A percentile compares a stretch with the other conserved stretches of the same genome.
Conservation (phyloP, 257 asterid species). For the Leptodermis oblonga region DNA sequence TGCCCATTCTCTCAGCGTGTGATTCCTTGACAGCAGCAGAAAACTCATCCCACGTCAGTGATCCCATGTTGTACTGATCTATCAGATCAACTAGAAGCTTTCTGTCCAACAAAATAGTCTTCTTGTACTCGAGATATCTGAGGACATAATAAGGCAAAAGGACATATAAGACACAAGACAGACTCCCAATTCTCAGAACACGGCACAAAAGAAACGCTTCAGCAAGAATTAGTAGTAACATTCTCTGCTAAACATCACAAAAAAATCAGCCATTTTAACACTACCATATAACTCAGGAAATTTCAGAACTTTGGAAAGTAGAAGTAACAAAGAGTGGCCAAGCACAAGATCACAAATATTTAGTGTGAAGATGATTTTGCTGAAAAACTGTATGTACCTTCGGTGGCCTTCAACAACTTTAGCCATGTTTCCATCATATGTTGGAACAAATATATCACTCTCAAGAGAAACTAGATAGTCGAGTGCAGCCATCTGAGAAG, state of each 20-base stretch:
- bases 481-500: conserved; percentile 98
- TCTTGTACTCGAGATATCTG: conserved; percentile 90
- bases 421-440: conserved; percentile 99
- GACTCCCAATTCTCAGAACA: neutral
- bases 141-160: conserved; percentile 14
- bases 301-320: neutral
- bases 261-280: neutral
- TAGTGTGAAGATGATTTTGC: neutral
- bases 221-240: neutral
- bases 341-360: neutral
- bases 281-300: neutral
- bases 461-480: conserved; percentile 98
- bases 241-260: neutral
- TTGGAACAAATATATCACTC: conserved; percentile 92
- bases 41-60: conserved; percentile 82
- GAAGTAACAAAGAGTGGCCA: neutral
- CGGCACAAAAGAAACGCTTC: too few relatives aligned
- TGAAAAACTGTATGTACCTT: conserved; percentile 48
- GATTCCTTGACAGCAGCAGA: conserved; percentile 67
- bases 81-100: conserved; percentile 61
- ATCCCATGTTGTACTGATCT: conserved; percentile 59
- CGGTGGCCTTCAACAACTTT: conserved; percentile 99
- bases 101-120: conserved; percentile 75
- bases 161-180: neutral
- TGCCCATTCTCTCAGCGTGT: conserved; percentile 84